Percentiles rank a stretch among this genome's conserved stretches.
phyloP scores from a whole-genome alignment of 176 grass and related monocot genomes.

The Triticum timopheevii region DNA sequence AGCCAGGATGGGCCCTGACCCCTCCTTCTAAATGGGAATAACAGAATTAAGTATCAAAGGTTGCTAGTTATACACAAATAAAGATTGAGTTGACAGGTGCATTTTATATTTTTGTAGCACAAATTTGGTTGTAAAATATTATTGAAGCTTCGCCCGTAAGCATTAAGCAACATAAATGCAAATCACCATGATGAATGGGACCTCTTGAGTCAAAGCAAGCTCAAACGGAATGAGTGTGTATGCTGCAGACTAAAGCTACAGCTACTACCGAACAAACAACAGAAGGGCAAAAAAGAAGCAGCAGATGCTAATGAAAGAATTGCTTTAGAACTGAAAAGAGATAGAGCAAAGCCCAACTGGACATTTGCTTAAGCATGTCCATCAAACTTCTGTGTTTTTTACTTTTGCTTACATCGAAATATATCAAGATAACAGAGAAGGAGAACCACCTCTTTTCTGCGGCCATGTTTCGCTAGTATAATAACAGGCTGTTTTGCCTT shows the following conservation, averaged over 20 bases:
- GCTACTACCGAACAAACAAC: neutral
- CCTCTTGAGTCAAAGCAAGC: neutral
- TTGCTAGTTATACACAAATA: neutral
- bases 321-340: neutral
- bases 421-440: neutral
- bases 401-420: neutral
- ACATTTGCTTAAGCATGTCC: neutral
- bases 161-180: neutral
- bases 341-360: too few relatives aligned
- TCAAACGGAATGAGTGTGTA: neutral
- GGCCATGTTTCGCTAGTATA: neutral
- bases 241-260: neutral
- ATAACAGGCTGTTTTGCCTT: neutral
- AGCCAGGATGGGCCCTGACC: neutral
- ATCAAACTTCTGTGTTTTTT: neutral
- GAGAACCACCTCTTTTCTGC: neutral
- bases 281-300: neutral
- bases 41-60: neutral
- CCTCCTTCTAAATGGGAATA: neutral
- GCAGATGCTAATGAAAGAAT: neutral
- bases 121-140: neutral
- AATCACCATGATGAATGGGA: neutral
- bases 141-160: neutral
- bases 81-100: neutral
- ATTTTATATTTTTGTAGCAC: neutral